phyloP scores from a whole-genome alignment of 2,329 filamentous ascomycete genomes.

The Aspergillus terreus region DNA sequence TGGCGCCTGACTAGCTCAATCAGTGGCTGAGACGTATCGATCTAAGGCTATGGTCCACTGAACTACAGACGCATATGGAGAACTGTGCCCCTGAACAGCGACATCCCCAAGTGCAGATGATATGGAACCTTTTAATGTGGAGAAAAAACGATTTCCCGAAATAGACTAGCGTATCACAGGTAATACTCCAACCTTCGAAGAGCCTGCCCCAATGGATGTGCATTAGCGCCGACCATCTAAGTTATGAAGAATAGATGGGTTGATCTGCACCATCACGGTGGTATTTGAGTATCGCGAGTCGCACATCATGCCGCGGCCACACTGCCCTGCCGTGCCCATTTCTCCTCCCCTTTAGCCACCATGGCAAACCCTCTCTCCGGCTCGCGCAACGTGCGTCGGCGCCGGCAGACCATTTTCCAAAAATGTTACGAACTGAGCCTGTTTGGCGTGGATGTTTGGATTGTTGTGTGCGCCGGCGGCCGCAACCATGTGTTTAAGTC shows the following conservation, averaged over 20 bases:
- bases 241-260: background rate
- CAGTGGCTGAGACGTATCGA: background rate
- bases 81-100: background rate
- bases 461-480: background rate
- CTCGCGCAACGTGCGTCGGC: conserved; percentile 1
- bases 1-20: background rate
- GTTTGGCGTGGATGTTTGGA: conserved; percentile 1
- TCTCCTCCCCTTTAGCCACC: background rate
- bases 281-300: background rate
- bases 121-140: too few relatives aligned
- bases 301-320: background rate
- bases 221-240: background rate
- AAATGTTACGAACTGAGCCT: conserved; percentile 1
- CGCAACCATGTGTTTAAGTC: conserved; percentile 1
- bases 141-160: background rate
- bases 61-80: background rate
- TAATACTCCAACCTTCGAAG: background rate
- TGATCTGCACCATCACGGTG: background rate
- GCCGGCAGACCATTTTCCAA: conserved; percentile 3
- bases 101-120: background rate
- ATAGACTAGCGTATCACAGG: background rate
- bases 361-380: background rate
- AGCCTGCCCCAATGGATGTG: background rate
- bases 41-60: background rate
- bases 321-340: background rate